A percentile compares a stretch with the other conserved stretches of the same genome.
These are phyloP conservation scores for Vinca major DNA, from an alignment of 305 asterid genomes.

Conservation along the genomic window DNA sequence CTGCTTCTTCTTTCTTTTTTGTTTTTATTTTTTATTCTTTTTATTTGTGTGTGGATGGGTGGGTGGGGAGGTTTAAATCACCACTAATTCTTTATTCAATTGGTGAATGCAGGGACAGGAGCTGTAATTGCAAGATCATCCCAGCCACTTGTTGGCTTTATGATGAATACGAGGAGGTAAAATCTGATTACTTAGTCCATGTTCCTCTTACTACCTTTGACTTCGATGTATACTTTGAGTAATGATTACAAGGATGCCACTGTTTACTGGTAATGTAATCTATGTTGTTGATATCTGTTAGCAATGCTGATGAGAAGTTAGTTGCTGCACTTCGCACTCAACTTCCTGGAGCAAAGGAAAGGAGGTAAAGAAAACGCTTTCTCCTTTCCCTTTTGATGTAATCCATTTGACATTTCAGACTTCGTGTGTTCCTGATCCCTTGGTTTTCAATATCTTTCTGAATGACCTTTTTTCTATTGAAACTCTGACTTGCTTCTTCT, in stretches of 20 bases:
- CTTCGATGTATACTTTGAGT: not conserved
- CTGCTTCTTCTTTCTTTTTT: too few species aligned
- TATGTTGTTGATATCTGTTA: conserved; percentile 22
- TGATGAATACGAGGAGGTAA: conserved; percentile 99
- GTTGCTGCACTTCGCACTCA: conserved; percentile 85
- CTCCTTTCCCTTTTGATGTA: conserved; percentile 3
- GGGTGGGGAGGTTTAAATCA: conserved; percentile 2
- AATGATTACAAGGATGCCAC: too few species aligned
- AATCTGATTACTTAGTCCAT: conserved; percentile 14
- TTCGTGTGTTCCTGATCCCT: conserved; percentile 1
- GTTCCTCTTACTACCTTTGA: conserved; percentile 10
- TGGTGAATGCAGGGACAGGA: conserved; percentile 60
- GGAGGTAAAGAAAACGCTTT: conserved; percentile 48
- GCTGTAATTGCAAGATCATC: conserved; percentile 98
- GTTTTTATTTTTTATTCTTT: too few species aligned
- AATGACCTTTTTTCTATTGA: not conserved
- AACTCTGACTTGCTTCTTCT: not conserved
- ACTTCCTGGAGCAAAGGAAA: conserved; percentile 59
- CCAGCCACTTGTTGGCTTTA: conserved; percentile 90
- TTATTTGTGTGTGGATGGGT: too few species aligned
- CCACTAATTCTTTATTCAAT: conserved; percentile 20
- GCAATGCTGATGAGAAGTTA: conserved; percentile 85
- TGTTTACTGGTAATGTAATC: not conserved
- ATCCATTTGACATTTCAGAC: not conserved
- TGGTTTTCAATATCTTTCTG: conserved; percentile 16